A percentile compares a stretch with the other conserved stretches of the same genome.
These are phyloP conservation scores for Gossypium aridum DNA, from an alignment of 441 rosid species.

Conservation along the genomic window DNA sequence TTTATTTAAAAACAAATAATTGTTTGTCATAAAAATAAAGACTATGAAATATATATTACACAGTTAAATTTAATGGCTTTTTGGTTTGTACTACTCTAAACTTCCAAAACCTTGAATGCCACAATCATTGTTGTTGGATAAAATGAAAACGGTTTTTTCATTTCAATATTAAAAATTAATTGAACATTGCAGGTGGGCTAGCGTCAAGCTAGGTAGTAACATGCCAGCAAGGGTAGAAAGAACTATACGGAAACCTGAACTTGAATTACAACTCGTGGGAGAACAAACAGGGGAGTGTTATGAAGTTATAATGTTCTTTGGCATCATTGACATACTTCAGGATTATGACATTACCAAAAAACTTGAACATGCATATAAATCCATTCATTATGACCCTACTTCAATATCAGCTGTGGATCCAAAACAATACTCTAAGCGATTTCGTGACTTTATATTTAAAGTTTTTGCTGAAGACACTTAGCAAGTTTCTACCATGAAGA, in stretches of 20 bases:
- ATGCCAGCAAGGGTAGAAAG: constrained; percentile 63
- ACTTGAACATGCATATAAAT: constrained; percentile 63
- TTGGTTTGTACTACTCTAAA: no score
- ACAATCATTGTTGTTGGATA: no score
- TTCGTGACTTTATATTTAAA: constrained; percentile 57
- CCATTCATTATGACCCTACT: constrained; percentile 60
- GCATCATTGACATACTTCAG: constrained; percentile 66
- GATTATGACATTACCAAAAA: constrained; percentile 70
- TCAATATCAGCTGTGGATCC: constrained; percentile 75
- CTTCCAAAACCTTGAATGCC: no score
- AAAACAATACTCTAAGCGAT: constrained; percentile 54
- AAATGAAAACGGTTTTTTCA: no score
- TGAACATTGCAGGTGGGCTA: constrained; percentile 41
- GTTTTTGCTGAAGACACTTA: constrained; percentile 45
- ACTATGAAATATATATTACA: no score
- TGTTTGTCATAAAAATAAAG: no score
- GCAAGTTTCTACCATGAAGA: neutral
- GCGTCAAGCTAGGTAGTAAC: constrained; percentile 44
- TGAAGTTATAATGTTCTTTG: constrained; percentile 53
- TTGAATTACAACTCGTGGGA: constrained; percentile 50
- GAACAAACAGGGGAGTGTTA: constrained; percentile 60
- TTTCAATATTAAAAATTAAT: no score
- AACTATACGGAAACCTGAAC: constrained; percentile 37
- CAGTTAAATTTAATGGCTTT: no score
- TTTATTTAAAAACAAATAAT: no score